These are phyloP conservation scores for Phytophthora sp. DNA, from an alignment of 352 stramenopile genomes.

Conservation along the genomic window DNA sequence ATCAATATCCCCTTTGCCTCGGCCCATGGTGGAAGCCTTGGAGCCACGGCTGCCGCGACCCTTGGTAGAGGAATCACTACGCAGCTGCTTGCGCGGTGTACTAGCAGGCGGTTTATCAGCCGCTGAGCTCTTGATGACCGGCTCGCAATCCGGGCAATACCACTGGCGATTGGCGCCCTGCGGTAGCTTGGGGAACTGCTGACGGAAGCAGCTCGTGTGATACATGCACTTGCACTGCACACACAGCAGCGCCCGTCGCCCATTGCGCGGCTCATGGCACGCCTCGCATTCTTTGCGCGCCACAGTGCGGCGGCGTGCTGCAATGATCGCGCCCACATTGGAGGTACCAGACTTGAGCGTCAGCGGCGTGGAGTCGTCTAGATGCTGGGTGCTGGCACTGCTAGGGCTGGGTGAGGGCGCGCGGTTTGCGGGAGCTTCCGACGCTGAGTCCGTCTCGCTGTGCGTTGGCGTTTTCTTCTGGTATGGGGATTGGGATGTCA, in stretches of 20 bases:
- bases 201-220: constrained; percentile 84
- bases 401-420: constrained; percentile 33
- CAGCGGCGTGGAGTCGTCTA: constrained; percentile 33
- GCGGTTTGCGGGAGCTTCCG: constrained; percentile 28
- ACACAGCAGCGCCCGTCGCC: constrained; percentile 79
- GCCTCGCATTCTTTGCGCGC: constrained; percentile 76
- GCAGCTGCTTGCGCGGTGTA: constrained; percentile 47
- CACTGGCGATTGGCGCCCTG: constrained; percentile 71
- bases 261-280: constrained; percentile 77
- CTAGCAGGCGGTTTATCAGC: constrained; percentile 43
- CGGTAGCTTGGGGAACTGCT: constrained; percentile 77
- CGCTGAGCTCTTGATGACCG: constrained; percentile 29
- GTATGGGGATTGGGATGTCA: constrained; percentile 13
- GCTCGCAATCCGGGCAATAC: constrained; percentile 84
- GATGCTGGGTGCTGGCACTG: constrained; percentile 24
- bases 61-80: constrained; percentile 40
- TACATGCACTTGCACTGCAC: constrained; percentile 85
- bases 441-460: constrained; percentile 46
- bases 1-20: constrained; percentile 29
- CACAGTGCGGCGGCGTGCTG: constrained; percentile 65
- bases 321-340: constrained; percentile 74
- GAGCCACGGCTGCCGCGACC: constrained; percentile 24
- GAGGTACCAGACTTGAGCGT: constrained; percentile 61
- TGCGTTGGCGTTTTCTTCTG: constrained; percentile 14
- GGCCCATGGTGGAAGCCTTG: constrained; percentile 24